These are phyloP conservation scores for Aureobasidium sp. DNA, from an alignment of 2,329 filamentous ascomycete genomes.

Conservation along the genomic window DNA sequence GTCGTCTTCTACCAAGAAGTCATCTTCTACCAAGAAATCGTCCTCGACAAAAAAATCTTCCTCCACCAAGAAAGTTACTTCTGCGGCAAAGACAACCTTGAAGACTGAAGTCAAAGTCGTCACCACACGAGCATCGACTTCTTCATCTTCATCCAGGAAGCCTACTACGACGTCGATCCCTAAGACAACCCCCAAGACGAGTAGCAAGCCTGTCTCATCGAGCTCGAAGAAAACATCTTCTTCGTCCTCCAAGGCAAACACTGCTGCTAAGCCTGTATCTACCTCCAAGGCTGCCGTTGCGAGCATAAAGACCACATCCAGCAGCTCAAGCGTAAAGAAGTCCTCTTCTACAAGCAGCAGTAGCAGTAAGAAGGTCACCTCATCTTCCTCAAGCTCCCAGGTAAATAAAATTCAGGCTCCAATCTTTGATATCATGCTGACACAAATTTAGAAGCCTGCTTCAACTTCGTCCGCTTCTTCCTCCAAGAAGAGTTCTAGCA, in stretches of 20 bases:
- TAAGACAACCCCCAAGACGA: not conserved
- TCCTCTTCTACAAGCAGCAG: not conserved
- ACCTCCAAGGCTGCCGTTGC: not conserved
- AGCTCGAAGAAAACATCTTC: not conserved
- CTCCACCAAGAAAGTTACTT: not conserved
- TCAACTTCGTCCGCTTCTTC: not conserved
- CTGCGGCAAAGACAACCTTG: slow-evolving; percentile 3
- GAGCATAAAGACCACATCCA: not conserved
- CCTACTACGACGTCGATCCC: not conserved
- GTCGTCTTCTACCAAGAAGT: not conserved
- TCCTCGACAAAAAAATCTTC: not conserved
- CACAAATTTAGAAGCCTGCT: not conserved
- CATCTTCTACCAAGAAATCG: not conserved
- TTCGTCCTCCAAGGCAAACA: not conserved
- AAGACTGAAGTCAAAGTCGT: not conserved
- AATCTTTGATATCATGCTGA: not conserved
- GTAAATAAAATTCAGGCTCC: not conserved
- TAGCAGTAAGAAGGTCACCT: not conserved
- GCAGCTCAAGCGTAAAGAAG: not conserved
- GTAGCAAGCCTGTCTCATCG: not conserved
- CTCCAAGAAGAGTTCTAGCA: not conserved
- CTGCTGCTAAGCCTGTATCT: not conserved
- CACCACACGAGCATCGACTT: not conserved
- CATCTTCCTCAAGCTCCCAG: not conserved
- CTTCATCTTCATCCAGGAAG: not conserved